Percentiles rank a stretch among this genome's conserved stretches.
These are phyloP conservation scores for Capsicum rhomboideum DNA, from an alignment of 257 asterid genomes.

Conservation along the genomic window DNA sequence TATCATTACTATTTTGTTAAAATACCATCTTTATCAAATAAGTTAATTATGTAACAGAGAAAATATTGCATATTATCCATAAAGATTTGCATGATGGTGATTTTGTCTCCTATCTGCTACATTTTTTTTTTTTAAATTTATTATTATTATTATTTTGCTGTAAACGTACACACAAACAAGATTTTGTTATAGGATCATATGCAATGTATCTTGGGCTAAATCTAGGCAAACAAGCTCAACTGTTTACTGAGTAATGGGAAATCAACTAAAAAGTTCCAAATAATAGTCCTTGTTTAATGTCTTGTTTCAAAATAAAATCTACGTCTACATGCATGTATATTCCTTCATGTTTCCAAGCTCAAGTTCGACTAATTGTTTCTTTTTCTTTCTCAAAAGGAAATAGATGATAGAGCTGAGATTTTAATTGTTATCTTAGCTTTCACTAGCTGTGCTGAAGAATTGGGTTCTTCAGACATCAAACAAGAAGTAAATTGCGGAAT, in stretches of 20 bases:
- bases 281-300: no score
- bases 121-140: background rate
- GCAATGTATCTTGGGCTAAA: background rate
- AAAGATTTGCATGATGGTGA: background rate
- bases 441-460: no score
- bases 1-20: background rate
- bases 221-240: background rate
- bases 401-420: background rate
- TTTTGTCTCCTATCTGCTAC: background rate
- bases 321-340: no score
- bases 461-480: no score
- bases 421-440: background rate
- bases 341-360: no score
- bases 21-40: background rate
- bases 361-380: no score
- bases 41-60: background rate
- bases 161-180: background rate
- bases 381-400: background rate
- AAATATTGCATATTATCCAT: background rate
- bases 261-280: no score
- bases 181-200: background rate
- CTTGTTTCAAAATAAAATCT: no score
- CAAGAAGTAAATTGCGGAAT: no score
- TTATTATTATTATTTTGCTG: background rate
- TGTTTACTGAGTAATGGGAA: background rate